Conservation (phyloP, 441 rosid species). For the Gossypium davidsonii region DNA sequence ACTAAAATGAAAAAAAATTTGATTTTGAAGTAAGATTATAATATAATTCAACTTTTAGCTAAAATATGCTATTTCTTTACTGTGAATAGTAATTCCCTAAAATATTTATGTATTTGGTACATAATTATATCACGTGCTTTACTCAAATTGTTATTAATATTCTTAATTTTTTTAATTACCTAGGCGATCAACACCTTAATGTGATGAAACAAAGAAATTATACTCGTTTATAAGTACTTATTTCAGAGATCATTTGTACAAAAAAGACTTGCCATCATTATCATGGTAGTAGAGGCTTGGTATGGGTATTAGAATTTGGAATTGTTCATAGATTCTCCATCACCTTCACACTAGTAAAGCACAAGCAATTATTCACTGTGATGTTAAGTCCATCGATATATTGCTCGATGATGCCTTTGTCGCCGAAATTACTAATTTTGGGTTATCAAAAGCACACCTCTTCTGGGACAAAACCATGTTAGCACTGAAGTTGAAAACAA, state of each 20-base stretch:
- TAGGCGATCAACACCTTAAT: background rate
- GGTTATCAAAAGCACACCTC: constrained; percentile 65
- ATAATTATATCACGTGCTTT: too few relatives aligned
- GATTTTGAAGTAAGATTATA: too few relatives aligned
- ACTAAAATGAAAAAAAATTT: too few relatives aligned
- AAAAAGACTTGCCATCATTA: constrained; percentile 50
- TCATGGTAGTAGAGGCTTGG: constrained; percentile 80
- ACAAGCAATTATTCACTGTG: constrained; percentile 76
- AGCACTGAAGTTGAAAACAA: constrained; percentile 84
- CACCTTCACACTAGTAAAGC: constrained; percentile 84
- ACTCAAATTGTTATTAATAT: too few relatives aligned
- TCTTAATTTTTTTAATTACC: too few relatives aligned
- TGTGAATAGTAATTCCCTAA: too few relatives aligned
- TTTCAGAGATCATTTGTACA: constrained; percentile 71
- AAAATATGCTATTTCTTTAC: too few relatives aligned
- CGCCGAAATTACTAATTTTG: constrained; percentile 84
- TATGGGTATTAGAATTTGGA: constrained; percentile 47
- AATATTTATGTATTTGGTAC: too few relatives aligned
- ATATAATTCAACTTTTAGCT: too few relatives aligned
- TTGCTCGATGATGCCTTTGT: constrained; percentile 67
- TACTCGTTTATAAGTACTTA: constrained; percentile 78
- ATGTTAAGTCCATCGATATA: constrained; percentile 80
- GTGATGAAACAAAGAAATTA: background rate
- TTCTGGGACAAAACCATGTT: constrained; percentile 63
- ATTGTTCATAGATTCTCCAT: constrained; percentile 70